phyloP scores from a whole-genome alignment of 2,329 filamentous ascomycete genomes.

The Knufia fluminis region DNA sequence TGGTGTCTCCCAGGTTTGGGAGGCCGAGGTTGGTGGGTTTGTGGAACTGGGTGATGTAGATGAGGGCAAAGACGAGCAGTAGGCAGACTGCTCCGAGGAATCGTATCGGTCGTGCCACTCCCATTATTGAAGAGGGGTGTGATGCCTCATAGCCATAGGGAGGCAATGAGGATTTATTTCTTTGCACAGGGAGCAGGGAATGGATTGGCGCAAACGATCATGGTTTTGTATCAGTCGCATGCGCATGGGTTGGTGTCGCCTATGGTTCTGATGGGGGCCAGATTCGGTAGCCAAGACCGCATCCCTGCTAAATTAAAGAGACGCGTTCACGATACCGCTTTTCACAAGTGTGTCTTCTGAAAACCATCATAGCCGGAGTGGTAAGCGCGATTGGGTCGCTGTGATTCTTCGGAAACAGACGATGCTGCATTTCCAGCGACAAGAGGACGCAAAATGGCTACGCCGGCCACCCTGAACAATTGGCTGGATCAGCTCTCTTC shows the following conservation, averaged over 20 bases:
- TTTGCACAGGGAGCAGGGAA: neutral
- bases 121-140: conserved; percentile 47
- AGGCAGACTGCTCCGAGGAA: conserved; percentile 63
- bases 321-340: no score
- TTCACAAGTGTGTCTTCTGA: no score
- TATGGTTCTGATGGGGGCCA: neutral
- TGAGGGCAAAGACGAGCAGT: conserved; percentile 66
- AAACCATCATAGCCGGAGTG: no score
- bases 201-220: neutral
- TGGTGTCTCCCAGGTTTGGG: conserved; percentile 25
- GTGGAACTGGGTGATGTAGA: conserved; percentile 57
- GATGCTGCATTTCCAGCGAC: neutral
- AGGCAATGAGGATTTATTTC: neutral
- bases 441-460: conserved; percentile 19
- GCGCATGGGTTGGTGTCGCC: neutral
- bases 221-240: neutral
- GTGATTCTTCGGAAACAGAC: neutral
- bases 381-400: no score
- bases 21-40: conserved; percentile 41
- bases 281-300: neutral
- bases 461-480: conserved; percentile 21
- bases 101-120: conserved; percentile 74
- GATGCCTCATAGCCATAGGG: conserved; percentile 2
- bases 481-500: conserved; percentile 19
- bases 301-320: neutral